Percentiles rank a stretch among this genome's conserved stretches.
These are phyloP conservation scores for Testicularia cyperi DNA, from an alignment of 1,284 basidiomycete species.

Conservation along the genomic window DNA sequence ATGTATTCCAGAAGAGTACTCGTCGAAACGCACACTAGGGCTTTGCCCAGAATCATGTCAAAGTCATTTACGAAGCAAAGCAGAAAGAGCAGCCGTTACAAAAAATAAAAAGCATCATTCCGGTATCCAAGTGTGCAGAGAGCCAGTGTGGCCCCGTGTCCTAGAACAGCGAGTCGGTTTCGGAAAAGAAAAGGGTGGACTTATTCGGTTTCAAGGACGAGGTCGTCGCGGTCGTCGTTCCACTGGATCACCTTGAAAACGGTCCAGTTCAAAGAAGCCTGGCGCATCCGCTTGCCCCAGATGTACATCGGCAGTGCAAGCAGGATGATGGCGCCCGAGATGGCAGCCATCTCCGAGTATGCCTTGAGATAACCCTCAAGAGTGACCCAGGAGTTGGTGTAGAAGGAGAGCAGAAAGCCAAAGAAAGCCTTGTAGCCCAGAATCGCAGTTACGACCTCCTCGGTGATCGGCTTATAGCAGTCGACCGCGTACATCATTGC, in stretches of 20 bases:
- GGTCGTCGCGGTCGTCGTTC: conserved; percentile 15
- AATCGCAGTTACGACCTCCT: conserved; percentile 8
- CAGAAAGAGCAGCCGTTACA: too few relatives aligned
- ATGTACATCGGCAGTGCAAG: conserved; percentile 3
- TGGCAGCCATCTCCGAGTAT: conserved; percentile 10
- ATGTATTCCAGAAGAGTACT: too few relatives aligned
- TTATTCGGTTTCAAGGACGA: conserved; percentile 2
- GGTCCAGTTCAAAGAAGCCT: conserved; percentile 1
- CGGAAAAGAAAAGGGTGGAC: too few relatives aligned
- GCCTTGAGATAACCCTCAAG: conserved; percentile 6
- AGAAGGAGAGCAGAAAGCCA: conserved; percentile 27
- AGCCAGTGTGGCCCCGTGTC: too few relatives aligned
- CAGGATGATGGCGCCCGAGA: conserved; percentile 2
- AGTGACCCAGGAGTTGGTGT: conserved; percentile 20
- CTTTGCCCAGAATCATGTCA: too few relatives aligned
- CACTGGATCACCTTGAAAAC: conserved; percentile 3
- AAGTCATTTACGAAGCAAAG: too few relatives aligned
- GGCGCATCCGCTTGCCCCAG: conserved; percentile 5
- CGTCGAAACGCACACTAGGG: too few relatives aligned
- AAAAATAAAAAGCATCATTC: too few relatives aligned
- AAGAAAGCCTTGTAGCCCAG: conserved; percentile 10
- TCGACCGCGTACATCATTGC: conserved; percentile 13
- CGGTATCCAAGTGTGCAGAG: too few relatives aligned
- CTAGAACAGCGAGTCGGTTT: too few relatives aligned
- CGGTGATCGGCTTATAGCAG: conserved; percentile 17